A percentile compares a stretch with the other conserved stretches of the same genome.
Evolutionary conservation across 2,329 filamentous ascomycete genomes (phyloP).

Genomic region (Talaromyces pinophilus): DNA sequence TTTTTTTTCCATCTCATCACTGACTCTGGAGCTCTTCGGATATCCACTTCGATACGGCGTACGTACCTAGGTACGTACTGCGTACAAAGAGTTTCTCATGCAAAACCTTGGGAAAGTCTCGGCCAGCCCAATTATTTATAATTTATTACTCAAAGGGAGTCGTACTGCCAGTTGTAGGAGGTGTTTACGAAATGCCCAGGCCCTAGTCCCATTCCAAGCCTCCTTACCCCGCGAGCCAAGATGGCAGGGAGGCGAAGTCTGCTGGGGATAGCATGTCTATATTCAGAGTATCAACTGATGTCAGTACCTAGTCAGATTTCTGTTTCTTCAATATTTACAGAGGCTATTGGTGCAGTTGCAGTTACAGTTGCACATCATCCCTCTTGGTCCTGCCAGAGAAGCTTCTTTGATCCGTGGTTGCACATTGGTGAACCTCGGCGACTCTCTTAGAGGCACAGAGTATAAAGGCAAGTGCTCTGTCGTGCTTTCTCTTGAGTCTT

Average conservation of each 20-base stretch:
- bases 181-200: slow-evolving; percentile 6
- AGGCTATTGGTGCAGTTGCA: neutral
- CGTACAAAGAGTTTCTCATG: no score
- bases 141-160: neutral
- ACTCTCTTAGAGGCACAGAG: neutral
- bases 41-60: neutral
- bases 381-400: neutral
- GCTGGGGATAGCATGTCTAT: slow-evolving; percentile 4
- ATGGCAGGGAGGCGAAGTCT: slow-evolving; percentile 6
- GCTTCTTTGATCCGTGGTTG: slow-evolving; percentile 11
- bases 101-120: neutral
- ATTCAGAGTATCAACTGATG: neutral
- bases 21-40: neutral
- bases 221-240: slow-evolving; percentile 21
- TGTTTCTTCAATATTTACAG: neutral
- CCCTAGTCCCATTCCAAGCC: slow-evolving; percentile 16
- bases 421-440: neutral
- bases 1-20: neutral
- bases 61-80: neutral
- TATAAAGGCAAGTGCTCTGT: neutral
- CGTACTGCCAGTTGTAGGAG: neutral
- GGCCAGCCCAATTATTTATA: neutral
- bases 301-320: neutral
- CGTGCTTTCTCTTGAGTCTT: neutral
- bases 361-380: neutral